Percentiles rank a stretch among this genome's conserved stretches.
phyloP scores from a whole-genome alignment of 441 rosid genomes.

The Pelargonium myrrhifolium region DNA sequence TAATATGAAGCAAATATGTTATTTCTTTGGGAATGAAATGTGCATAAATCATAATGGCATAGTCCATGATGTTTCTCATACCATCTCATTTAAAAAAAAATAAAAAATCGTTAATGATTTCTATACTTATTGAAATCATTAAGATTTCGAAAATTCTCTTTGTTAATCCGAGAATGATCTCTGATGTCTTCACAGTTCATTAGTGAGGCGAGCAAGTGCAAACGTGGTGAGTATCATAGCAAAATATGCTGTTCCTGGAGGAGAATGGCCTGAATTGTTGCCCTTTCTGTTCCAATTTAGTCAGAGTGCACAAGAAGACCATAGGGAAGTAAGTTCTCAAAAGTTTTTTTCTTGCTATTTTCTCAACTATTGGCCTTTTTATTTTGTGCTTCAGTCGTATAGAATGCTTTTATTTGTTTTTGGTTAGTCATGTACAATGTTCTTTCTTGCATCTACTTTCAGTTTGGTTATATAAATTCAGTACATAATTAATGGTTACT shows the following conservation, averaged over 20 bases:
- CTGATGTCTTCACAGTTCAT: conserved; percentile 45
- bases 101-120: too few species aligned
- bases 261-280: conserved; percentile 96
- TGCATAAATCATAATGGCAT: not conserved
- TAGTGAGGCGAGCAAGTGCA: conserved; percentile 96
- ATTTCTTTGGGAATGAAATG: not conserved
- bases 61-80: not conserved
- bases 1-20: too few species aligned
- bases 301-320: conserved; percentile 96
- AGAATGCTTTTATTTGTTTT: not conserved
- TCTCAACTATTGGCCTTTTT: not conserved
- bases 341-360: not conserved
- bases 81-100: too few species aligned
- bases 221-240: conserved; percentile 93
- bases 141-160: not conserved
- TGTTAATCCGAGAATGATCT: not conserved
- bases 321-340: conserved; percentile 65
- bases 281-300: conserved; percentile 88
- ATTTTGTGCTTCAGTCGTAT: not conserved
- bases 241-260: conserved; percentile 89
- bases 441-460: not conserved
- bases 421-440: not conserved
- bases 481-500: not conserved
- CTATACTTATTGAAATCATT: not conserved
- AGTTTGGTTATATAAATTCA: not conserved